A percentile compares a stretch with the other conserved stretches of the same genome.
These are phyloP conservation scores for Eutypella sp. DNA, from an alignment of 2,329 filamentous ascomycete genomes.

Conservation along the genomic window DNA sequence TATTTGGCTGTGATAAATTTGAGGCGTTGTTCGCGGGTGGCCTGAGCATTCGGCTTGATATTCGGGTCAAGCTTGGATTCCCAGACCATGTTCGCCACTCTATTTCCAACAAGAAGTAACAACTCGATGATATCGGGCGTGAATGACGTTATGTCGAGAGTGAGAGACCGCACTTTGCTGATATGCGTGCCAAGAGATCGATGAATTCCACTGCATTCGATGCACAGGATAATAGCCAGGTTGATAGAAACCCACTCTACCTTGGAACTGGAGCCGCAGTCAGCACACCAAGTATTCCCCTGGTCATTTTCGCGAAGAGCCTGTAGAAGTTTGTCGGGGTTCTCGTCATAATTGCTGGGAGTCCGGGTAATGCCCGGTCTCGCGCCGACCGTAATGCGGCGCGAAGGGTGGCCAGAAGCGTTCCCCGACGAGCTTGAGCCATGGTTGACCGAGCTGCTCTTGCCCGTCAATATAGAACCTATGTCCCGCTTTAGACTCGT, in stretches of 20 bases:
- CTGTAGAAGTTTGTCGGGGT: slow-evolving; percentile 80
- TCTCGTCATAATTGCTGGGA: slow-evolving; percentile 71
- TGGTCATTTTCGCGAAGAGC: slow-evolving; percentile 85
- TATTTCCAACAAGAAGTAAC: slow-evolving; percentile 84
- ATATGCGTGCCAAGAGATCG: slow-evolving; percentile 95
- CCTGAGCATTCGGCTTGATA: slow-evolving; percentile 68
- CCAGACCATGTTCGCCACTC: slow-evolving; percentile 95
- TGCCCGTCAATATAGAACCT: slow-evolving; percentile 87
- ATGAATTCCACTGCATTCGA: slow-evolving; percentile 97
- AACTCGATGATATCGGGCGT: slow-evolving; percentile 96
- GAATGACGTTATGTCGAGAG: slow-evolving; percentile 92
- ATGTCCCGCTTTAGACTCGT: slow-evolving; percentile 74
- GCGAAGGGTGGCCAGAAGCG: slow-evolving; percentile 55
- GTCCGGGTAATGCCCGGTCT: slow-evolving; percentile 68
- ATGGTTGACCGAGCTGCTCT: slow-evolving; percentile 65
- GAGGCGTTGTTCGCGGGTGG: slow-evolving; percentile 84
- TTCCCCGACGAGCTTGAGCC: slow-evolving; percentile 48
- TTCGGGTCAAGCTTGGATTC: slow-evolving; percentile 75
- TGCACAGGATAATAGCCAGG: slow-evolving; percentile 90
- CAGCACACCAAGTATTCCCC: slow-evolving; percentile 89
- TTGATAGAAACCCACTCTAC: slow-evolving; percentile 99
- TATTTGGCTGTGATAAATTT: slow-evolving; percentile 96
- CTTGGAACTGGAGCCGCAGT: slow-evolving; percentile 86
- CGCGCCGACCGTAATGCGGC: slow-evolving; percentile 88
- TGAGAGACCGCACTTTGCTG: slow-evolving; percentile 92